Conservation (phyloP, 164 flowering plant species). For the Aristolochia contorta region DNA sequence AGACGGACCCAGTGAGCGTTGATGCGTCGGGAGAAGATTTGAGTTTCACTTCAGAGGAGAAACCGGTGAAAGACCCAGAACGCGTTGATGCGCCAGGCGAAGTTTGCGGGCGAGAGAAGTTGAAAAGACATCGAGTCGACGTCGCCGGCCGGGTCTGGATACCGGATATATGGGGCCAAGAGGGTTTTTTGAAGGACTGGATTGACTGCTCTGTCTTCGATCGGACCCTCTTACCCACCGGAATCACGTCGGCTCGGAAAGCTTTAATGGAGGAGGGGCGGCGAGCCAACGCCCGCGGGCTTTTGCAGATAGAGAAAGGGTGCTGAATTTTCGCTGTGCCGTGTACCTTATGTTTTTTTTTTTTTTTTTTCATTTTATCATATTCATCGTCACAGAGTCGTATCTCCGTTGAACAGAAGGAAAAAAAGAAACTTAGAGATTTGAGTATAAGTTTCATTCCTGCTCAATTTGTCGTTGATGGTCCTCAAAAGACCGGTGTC, state of each 20-base stretch:
- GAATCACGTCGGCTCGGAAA: slow-evolving; percentile 37
- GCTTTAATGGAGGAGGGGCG: slow-evolving; percentile 40
- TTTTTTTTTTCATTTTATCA: no score
- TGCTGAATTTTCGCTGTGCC: slow-evolving; percentile 11
- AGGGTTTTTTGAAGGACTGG: slow-evolving; percentile 54
- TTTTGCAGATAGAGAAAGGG: slow-evolving; percentile 21
- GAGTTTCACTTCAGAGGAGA: neutral
- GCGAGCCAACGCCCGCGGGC: slow-evolving; percentile 16
- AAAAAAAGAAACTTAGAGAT: no score
- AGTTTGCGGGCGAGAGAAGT: slow-evolving; percentile 32
- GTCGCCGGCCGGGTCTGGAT: slow-evolving; percentile 43
- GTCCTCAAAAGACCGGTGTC: no score
- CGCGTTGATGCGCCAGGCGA: neutral
- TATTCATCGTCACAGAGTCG: no score
- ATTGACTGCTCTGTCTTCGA: slow-evolving; percentile 45
- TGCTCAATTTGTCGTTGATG: no score
- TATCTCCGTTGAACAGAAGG: no score
- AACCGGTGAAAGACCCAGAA: neutral
- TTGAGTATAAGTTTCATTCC: no score
- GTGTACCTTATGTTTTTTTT: no score
- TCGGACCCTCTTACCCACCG: slow-evolving; percentile 29
- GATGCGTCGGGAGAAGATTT: no score
- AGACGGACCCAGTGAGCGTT: no score
- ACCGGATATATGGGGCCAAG: slow-evolving; percentile 66
- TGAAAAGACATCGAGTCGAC: slow-evolving; percentile 38